Evolutionary conservation across 352 stramenopile genomes (phyloP), one percentile per base, ranked within the genome.

Genomic region (Blastocystis sp.): DNA sequence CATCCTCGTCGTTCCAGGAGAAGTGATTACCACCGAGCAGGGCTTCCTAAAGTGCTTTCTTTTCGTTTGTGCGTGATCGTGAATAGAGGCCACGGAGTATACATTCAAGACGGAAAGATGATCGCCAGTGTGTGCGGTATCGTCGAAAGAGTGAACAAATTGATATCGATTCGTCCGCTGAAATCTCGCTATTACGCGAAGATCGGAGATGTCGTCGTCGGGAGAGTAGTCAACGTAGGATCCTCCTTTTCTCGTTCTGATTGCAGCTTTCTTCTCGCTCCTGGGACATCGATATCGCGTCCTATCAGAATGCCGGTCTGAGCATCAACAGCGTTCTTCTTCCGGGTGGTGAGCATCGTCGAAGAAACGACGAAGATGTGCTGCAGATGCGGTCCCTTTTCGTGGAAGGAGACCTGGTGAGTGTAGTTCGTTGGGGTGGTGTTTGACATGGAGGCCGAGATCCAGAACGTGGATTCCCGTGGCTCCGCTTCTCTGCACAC

Each of bases 191-290:
- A 89, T 33, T 29, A 69, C 19, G 59, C 63, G 39, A 80, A 77
- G 66, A 89, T 89, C 41, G 79, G 79, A 67, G 79, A 89, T 89
- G 67, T 89, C 79, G 79, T 89, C 24, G 62, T 89, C 16, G 79
- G 55, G 41, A 35, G 79, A 76, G 67, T 89, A 35, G 16, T 61
- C n/a, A 55, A 60, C 50, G 79, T 89, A 89, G 41, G 16, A 2
- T 19, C 37, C 31, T 10, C 33, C 31, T 51, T 10, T 16, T 50
- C 10, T 78, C 19, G 35, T 77, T 71, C 0, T 78, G 33, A 2
- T 13, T 76, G 24, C 79, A 89, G 79, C 26, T 89, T 24, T 37
- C 9, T 62, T 4, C 60, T 55, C 37, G 31, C 13, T 29, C 35
- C 33, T 89, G 79, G 79, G 50, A 80, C 19, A 45, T 89, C 45